phyloP scores from a whole-genome alignment of 192 early-diverging fungal genomes.

The Coemansia sp. region DNA sequence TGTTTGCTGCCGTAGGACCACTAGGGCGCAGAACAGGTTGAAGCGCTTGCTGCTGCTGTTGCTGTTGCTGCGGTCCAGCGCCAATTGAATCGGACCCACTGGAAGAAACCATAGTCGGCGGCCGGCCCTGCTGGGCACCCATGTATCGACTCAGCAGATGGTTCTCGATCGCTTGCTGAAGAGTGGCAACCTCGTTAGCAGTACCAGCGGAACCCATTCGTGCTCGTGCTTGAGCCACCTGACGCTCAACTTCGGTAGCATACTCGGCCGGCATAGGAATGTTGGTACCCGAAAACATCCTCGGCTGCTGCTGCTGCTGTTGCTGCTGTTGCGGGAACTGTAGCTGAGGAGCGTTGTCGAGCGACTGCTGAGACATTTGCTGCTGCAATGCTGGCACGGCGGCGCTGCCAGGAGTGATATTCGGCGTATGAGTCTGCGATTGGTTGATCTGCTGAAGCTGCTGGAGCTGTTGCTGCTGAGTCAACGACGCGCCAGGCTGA shows the following conservation, averaged over 20 bases:
- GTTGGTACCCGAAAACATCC: constrained; percentile 22
- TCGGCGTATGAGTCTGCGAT: constrained; percentile 8
- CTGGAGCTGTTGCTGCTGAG: constrained; percentile 26
- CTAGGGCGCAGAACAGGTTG: not conserved
- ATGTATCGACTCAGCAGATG: not conserved
- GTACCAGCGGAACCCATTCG: constrained; percentile 3
- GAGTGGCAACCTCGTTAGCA: not conserved
- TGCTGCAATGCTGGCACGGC: not conserved
- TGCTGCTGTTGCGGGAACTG: constrained; percentile 12
- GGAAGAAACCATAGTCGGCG: not conserved
- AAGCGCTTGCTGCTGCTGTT: not conserved
- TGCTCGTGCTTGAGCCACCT: constrained; percentile 12
- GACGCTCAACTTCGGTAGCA: constrained; percentile 26
- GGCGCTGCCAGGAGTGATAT: not conserved
- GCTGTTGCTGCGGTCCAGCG: not conserved
- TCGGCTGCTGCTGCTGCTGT: constrained; percentile 23
- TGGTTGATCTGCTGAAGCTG: constrained; percentile 20
- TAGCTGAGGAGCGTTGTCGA: not conserved
- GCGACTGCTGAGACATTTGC: not conserved
- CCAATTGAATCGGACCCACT: not conserved
- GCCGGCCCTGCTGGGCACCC: not conserved
- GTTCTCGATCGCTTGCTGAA: constrained; percentile 6
- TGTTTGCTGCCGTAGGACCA: not conserved
- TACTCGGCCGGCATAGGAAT: constrained; percentile 29
- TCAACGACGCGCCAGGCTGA: constrained; percentile 4